Percentiles rank a stretch among this genome's conserved stretches.
These are phyloP conservation scores for Candida glucosophila DNA, from an alignment of 1,139 yeast species.

Conservation along the genomic window DNA sequence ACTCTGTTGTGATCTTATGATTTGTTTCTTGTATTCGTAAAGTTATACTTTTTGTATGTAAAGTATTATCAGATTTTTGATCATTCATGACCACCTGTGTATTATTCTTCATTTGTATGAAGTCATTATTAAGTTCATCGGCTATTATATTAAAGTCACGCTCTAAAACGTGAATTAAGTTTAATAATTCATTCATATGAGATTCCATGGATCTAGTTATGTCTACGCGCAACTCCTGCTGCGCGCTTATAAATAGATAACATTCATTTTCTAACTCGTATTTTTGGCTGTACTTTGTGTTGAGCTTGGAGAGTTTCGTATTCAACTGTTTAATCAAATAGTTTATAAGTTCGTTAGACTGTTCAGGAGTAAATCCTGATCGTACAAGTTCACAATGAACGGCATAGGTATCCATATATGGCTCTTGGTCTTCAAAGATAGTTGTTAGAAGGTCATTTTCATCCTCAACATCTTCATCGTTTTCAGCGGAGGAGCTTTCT, in stretches of 20 bases:
- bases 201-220: slow-evolving; percentile 65
- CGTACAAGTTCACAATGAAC: slow-evolving; percentile 31
- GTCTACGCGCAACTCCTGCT: slow-evolving; percentile 78
- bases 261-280: slow-evolving; percentile 79
- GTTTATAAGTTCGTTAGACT: slow-evolving; percentile 45
- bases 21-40: slow-evolving; percentile 75
- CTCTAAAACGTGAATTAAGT: slow-evolving; percentile 60
- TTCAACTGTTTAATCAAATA: slow-evolving; percentile 44
- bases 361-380: slow-evolving; percentile 45
- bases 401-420: slow-evolving; percentile 43
- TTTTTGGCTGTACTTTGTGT: slow-evolving; percentile 51
- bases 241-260: slow-evolving; percentile 87
- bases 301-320: slow-evolving; percentile 47
- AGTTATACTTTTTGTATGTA: slow-evolving; percentile 62
- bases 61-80: slow-evolving; percentile 77
- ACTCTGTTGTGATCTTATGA: slow-evolving; percentile 76
- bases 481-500: slow-evolving; percentile 3
- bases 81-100: slow-evolving; percentile 80
- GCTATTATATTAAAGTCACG: slow-evolving; percentile 62
- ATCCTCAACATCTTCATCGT: slow-evolving; percentile 4
- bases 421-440: slow-evolving; percentile 36
- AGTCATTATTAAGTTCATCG: slow-evolving; percentile 70
- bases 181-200: slow-evolving; percentile 61
- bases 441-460: slow-evolving; percentile 19
- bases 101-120: slow-evolving; percentile 61